phyloP scores from a whole-genome alignment of 139 green algal genomes.

The Coelastrella sp. region DNA sequence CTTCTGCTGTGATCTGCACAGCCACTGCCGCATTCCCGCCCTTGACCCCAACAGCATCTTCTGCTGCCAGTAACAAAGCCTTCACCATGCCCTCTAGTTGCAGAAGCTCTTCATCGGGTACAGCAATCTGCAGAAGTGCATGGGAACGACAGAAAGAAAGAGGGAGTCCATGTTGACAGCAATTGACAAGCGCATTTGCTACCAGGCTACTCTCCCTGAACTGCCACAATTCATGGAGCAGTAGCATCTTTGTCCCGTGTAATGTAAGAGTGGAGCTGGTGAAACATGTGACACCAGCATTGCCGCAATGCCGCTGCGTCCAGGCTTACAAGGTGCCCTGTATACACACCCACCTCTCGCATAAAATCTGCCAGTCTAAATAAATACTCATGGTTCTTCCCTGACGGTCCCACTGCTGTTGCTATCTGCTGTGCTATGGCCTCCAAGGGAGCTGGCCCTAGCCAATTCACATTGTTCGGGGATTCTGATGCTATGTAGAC shows the following conservation, averaged over 20 bases:
- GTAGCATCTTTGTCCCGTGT: no score
- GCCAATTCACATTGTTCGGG: constrained; percentile 74
- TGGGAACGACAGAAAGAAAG: no score
- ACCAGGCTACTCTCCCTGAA: no score
- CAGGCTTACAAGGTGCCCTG: not conserved
- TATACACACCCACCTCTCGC: constrained; percentile 44
- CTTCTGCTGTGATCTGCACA: not conserved
- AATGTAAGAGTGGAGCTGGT: no score
- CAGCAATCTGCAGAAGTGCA: constrained; percentile 2
- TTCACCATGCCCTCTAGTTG: constrained; percentile 7
- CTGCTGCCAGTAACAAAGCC: not conserved
- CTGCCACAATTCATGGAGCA: no score
- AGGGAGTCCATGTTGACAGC: no score
- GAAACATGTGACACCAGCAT: not conserved
- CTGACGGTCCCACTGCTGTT: constrained; percentile 63
- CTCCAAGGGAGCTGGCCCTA: constrained; percentile 65
- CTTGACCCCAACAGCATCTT: not conserved
- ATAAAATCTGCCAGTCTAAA: constrained; percentile 70
- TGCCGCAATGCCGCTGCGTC: not conserved
- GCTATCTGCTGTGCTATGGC: constrained; percentile 66
- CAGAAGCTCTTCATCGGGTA: constrained; percentile 11
- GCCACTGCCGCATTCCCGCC: no score
- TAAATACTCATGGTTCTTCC: constrained; percentile 83
- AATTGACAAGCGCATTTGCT: no score
- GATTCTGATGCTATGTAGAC: constrained; percentile 70